Conservation (phyloP, 441 rosid genomes). For the Corymbia citriodora region DNA sequence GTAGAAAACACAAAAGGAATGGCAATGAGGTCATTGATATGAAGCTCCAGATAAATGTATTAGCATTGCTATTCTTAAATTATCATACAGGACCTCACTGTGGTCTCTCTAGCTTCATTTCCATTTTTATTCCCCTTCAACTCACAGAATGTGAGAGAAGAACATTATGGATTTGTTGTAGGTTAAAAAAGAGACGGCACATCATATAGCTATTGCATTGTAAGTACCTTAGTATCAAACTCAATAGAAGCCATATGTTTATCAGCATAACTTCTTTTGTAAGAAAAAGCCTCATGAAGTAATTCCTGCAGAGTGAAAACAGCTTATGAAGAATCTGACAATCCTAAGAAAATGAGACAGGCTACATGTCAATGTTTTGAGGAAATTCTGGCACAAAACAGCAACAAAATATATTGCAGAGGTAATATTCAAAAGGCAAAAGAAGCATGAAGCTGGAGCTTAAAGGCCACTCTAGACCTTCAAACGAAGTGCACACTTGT, state of each 20-base stretch:
- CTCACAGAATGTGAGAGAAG: background rate
- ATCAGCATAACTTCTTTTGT: constrained; percentile 57
- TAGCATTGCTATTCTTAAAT: background rate
- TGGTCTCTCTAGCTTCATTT: background rate
- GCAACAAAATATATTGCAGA: background rate
- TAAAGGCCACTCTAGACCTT: constrained; percentile 37
- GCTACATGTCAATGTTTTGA: background rate
- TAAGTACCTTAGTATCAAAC: constrained; percentile 64
- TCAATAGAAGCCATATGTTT: constrained; percentile 68
- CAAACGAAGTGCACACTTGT: constrained; percentile 38
- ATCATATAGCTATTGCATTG: background rate
- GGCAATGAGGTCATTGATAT: background rate
- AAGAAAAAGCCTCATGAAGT: constrained; percentile 52
- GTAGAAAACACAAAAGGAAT: background rate
- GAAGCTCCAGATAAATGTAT: background rate
- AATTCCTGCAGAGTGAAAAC: constrained; percentile 31
- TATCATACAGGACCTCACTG: background rate
- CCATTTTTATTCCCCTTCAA: background rate
- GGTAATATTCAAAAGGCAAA: background rate
- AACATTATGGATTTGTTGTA: background rate
- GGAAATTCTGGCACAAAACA: background rate
- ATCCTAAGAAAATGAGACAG: background rate
- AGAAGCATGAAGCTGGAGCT: background rate
- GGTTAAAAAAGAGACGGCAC: background rate
- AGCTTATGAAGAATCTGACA: background rate